Percentiles rank a stretch among this genome's conserved stretches.
phyloP scores from a whole-genome alignment of 176 grass and related monocot genomes.

The Carex cristatella region DNA sequence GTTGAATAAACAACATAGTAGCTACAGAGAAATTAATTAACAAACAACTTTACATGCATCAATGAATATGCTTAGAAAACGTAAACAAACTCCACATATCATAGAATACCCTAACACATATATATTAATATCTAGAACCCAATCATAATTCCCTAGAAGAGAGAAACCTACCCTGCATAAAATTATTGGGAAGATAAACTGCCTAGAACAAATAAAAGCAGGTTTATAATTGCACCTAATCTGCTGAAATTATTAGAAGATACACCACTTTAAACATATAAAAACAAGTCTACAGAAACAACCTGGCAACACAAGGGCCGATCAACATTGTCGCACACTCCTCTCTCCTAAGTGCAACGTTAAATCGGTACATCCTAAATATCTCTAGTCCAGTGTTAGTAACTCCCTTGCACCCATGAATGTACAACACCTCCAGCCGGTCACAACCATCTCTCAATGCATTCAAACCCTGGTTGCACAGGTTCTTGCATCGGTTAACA shows the following conservation, averaged over 20 bases:
- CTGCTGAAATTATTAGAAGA: neutral
- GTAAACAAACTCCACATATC: neutral
- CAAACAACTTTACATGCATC: neutral
- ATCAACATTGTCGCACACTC: conserved; percentile 42
- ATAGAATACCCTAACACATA: neutral
- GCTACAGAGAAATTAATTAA: neutral
- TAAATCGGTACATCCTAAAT: conserved; percentile 57
- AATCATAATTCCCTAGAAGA: neutral
- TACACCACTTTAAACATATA: neutral
- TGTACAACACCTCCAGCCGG: conserved; percentile 48
- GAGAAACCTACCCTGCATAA: neutral
- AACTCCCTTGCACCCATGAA: conserved; percentile 50
- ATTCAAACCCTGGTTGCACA: conserved; percentile 56
- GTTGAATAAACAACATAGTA: neutral
- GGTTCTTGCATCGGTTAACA: conserved; percentile 64
- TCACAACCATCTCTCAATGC: conserved; percentile 48
- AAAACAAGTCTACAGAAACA: conserved; percentile 37
- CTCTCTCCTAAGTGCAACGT: conserved; percentile 46
- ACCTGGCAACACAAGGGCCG: conserved; percentile 50
- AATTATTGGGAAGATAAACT: neutral
- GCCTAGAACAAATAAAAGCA: conserved; percentile 1
- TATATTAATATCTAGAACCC: neutral
- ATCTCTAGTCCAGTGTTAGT: conserved; percentile 42
- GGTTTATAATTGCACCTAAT: neutral
- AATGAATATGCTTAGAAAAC: neutral